A percentile compares a stretch with the other conserved stretches of the same genome.
phyloP scores from a whole-genome alignment of 108 stramenopile genomes.

The Mediolabrus comicus region DNA sequence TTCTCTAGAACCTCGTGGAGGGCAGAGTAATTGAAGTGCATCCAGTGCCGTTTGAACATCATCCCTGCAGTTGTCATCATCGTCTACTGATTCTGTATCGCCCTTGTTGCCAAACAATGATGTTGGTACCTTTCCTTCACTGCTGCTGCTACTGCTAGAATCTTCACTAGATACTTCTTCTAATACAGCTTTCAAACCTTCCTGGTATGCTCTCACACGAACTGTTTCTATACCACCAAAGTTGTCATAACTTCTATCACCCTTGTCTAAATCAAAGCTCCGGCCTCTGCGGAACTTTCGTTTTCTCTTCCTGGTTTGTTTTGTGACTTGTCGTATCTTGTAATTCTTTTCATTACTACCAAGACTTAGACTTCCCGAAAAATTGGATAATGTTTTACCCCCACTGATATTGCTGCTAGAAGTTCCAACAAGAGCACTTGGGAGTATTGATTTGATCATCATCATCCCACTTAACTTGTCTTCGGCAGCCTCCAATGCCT shows the following conservation, averaged over 20 bases:
- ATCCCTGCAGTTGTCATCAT: background rate
- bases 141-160: constrained; percentile 30
- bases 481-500: constrained; percentile 48
- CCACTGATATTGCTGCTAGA: background rate
- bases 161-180: background rate
- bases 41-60: constrained; percentile 25
- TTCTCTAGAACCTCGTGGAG: constrained; percentile 37
- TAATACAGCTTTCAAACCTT: constrained; percentile 27
- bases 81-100: background rate
- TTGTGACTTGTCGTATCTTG: constrained; percentile 2
- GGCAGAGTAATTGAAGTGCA: constrained; percentile 26
- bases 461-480: constrained; percentile 13
- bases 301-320: constrained; percentile 18
- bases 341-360: background rate
- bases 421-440: background rate
- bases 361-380: constrained; percentile 12
- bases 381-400: constrained; percentile 9
- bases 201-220: constrained; percentile 47
- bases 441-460: background rate
- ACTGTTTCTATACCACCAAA: constrained; percentile 68
- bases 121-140: constrained; percentile 37
- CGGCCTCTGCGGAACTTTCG: constrained; percentile 41
- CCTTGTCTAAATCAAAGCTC: constrained; percentile 62
- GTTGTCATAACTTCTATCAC: constrained; percentile 54
- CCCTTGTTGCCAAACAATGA: constrained; percentile 31